Evolutionary conservation across 805 yeast genomes (phyloP).

Genomic region (Saturnispora halmiae): DNA sequence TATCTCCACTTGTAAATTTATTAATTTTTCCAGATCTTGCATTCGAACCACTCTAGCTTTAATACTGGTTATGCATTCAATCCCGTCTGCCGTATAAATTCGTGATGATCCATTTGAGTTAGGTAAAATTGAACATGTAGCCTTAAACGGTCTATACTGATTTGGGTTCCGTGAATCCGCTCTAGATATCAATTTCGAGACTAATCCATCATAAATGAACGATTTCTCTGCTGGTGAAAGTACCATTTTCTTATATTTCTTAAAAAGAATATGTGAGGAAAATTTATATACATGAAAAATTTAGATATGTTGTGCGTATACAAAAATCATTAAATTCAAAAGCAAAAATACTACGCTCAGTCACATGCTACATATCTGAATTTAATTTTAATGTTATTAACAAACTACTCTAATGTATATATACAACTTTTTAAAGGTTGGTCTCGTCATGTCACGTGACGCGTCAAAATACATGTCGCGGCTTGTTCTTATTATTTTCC

Average conservation of each 20-base stretch:
- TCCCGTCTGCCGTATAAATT: constrained; percentile 78
- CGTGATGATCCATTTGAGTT: constrained; percentile 90
- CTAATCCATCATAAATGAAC: constrained; percentile 67
- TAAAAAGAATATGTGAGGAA: constrained; percentile 1
- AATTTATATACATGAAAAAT: background rate
- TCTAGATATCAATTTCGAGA: constrained; percentile 48
- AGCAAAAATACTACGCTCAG: too few species aligned
- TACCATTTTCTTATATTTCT: constrained; percentile 34
- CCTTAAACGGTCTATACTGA: constrained; percentile 83
- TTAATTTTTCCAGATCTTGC: constrained; percentile 36
- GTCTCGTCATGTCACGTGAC: constrained; percentile 1
- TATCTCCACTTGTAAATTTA: constrained; percentile 75
- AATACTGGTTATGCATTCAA: constrained; percentile 87
- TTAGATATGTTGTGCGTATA: too few species aligned
- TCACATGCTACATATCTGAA: background rate
- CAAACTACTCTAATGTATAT: too few species aligned
- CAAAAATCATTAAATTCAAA: too few species aligned
- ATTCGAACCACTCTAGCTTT: constrained; percentile 67
- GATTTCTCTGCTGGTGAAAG: constrained; percentile 70
- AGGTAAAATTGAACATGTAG: constrained; percentile 71
- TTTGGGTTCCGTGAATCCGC: constrained; percentile 73
- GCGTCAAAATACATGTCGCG: background rate
- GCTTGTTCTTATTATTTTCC: background rate
- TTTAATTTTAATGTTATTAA: too few species aligned
- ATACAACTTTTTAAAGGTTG: too few species aligned